Evolutionary conservation across 768 basidiomycete species (phyloP), one percentile per base, ranked within the genome.

Genomic region (Steccherinum ochraceum): DNA sequence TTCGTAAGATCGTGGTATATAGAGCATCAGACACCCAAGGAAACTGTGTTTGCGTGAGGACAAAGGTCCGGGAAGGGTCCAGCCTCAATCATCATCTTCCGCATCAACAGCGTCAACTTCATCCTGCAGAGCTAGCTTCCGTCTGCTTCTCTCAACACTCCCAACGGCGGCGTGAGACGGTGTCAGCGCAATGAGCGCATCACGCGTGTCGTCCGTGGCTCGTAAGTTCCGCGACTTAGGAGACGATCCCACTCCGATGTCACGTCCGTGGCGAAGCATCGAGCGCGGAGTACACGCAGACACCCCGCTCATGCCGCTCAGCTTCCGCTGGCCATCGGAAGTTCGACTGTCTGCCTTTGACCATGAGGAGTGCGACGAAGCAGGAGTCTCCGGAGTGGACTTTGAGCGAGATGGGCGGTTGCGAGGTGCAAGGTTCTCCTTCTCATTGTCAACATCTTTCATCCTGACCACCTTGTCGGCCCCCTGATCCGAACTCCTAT

Each of bases 361-460:
- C 16, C 30, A 16, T 35, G 30, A 35, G 7, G 30, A 7, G 30
- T 35, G 30, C 16, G 7, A 16, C 7, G 30, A 35, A 35, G 7
- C 30, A 7, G 30, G 30, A 16, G 30, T 7, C 30, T 7, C 16
- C 7, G 30, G 30, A 35, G 30, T 35, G n/a, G n/a, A n/a, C n/a
- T n/a, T n/a, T 16, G 30, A 35, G 16, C 30, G 16, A 16, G 30
- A 16, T 25, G 71, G 49, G 58, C 65, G 78, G 58, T 72, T 68
- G 45, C 71, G 73, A 3, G 78, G 79, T 5, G 70, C 64, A 13
- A 78, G 45, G 52, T 86, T 86, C 67, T 86, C 84, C 58, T 86
- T 86, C 45, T 64, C 57, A 5, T 53, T 58, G 23, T 80, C 81
- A 43, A 62, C 68, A 2, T 69, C 16, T 43, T 23, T 43, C 41